Percentiles rank a stretch among this genome's conserved stretches.
phyloP scores from a whole-genome alignment of 1,139 yeast genomes.

The Suhomyces bokatorum region DNA sequence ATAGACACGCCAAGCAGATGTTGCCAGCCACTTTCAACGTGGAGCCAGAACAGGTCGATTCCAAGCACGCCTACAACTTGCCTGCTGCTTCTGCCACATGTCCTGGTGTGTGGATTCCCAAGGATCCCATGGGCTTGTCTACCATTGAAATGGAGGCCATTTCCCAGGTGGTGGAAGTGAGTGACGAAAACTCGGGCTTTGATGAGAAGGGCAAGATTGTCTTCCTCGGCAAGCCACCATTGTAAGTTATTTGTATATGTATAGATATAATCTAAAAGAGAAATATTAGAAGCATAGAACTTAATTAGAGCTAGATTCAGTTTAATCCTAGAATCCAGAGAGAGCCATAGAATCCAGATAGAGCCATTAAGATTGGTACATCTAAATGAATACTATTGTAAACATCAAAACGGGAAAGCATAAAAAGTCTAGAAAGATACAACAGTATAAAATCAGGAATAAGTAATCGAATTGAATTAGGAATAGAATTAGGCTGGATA shows the following conservation, averaged over 20 bases:
- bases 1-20: constrained; percentile 51
- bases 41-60: constrained; percentile 31
- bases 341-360: too few relatives aligned
- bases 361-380: too few relatives aligned
- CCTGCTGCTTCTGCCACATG: constrained; percentile 69
- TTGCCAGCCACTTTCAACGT: constrained; percentile 52
- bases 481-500: too few relatives aligned
- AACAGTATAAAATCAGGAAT: too few relatives aligned
- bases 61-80: constrained; percentile 55
- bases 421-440: too few relatives aligned
- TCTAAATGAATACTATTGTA: too few relatives aligned
- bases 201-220: constrained; percentile 56
- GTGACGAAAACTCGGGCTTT: constrained; percentile 68
- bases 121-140: constrained; percentile 82
- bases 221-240: constrained; percentile 64
- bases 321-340: too few relatives aligned
- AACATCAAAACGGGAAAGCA: too few relatives aligned
- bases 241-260: constrained; percentile 1
- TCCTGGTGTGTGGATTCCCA: constrained; percentile 86
- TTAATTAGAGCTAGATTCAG: too few relatives aligned
- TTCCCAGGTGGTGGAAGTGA: constrained; percentile 48
- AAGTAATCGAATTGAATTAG: too few relatives aligned
- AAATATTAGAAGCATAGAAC: too few relatives aligned
- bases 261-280: background rate
- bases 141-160: constrained; percentile 54